These are phyloP conservation scores for Westerdykella sp. DNA, from an alignment of 2,329 filamentous ascomycete genomes.

Conservation along the genomic window DNA sequence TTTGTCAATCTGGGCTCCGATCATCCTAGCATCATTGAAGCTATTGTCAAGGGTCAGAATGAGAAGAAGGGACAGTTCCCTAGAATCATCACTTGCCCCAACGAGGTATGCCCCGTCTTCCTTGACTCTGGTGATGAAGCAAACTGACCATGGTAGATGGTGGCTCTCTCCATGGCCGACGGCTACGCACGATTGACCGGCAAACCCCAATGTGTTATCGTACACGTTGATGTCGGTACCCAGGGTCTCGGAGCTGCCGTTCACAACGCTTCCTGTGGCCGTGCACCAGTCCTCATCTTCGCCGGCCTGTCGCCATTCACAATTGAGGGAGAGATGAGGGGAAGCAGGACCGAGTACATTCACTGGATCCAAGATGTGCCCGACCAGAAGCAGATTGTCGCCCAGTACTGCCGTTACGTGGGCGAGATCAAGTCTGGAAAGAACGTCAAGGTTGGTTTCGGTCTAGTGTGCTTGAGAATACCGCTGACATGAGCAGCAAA, in stretches of 20 bases:
- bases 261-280: slow-evolving; percentile 70
- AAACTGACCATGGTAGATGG: slow-evolving; percentile 53
- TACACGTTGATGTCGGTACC: slow-evolving; percentile 77
- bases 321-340: slow-evolving; percentile 68
- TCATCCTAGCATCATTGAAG: slow-evolving; percentile 72
- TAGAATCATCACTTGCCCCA: slow-evolving; percentile 70
- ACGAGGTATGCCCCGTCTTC: slow-evolving; percentile 57
- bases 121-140: background rate
- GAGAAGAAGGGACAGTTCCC: slow-evolving; percentile 62
- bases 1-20: slow-evolving; percentile 65
- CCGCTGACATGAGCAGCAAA: slow-evolving; percentile 48
- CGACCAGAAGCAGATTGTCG: slow-evolving; percentile 72
- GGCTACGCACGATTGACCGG: slow-evolving; percentile 65
- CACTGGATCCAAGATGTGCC: slow-evolving; percentile 83
- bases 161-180: slow-evolving; percentile 78
- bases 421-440: slow-evolving; percentile 77
- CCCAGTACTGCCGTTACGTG: slow-evolving; percentile 78
- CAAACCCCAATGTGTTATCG: slow-evolving; percentile 69
- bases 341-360: slow-evolving; percentile 69
- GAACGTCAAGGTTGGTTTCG: slow-evolving; percentile 59
- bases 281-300: slow-evolving; percentile 70
- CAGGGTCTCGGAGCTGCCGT: slow-evolving; percentile 72
- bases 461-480: too few species aligned
- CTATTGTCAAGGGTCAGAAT: slow-evolving; percentile 68
- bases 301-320: slow-evolving; percentile 73